A percentile compares a stretch with the other conserved stretches of the same genome.
Conservation (phyloP, 108 stramenopile genomes). For the Nitzschia sp. region DNA sequence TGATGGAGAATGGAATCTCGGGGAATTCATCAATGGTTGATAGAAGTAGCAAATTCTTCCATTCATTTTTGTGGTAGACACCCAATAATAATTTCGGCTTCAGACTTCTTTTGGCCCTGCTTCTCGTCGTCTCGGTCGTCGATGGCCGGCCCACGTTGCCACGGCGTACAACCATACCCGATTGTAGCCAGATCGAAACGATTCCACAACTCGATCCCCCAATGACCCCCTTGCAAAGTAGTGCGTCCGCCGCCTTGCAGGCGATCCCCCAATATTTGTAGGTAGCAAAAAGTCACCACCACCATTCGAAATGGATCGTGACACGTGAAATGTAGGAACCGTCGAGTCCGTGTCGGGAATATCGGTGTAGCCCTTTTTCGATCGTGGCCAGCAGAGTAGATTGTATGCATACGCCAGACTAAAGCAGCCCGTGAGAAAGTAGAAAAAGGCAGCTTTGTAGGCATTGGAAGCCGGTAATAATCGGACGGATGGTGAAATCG, state of each 20-base stretch:
- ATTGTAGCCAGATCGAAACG: conserved; percentile 8
- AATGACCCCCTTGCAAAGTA: background rate
- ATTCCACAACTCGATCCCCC: background rate
- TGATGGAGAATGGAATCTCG: conserved; percentile 44
- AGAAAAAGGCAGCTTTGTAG: conserved; percentile 40
- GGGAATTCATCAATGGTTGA: conserved; percentile 38
- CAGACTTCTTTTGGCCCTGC: conserved; percentile 37
- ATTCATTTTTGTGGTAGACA: too few species aligned
- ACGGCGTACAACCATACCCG: conserved; percentile 19
- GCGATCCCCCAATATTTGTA: background rate
- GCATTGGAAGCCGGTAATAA: conserved; percentile 36
- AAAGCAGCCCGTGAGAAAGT: conserved; percentile 23
- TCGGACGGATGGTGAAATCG: conserved; percentile 21
- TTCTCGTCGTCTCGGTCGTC: conserved; percentile 30
- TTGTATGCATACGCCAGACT: conserved; percentile 38
- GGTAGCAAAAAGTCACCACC: too few species aligned
- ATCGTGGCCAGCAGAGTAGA: conserved; percentile 15
- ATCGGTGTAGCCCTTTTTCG: conserved; percentile 32
- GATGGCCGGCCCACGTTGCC: conserved; percentile 29
- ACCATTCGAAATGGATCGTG: background rate
- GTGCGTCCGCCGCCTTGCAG: conserved; percentile 3
- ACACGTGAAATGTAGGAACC: conserved; percentile 20
- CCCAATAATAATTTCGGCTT: background rate
- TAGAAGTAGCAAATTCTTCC: background rate
- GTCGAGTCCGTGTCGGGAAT: conserved; percentile 40